phyloP scores from a whole-genome alignment of 805 yeast genomes.

The Candida anglica region DNA sequence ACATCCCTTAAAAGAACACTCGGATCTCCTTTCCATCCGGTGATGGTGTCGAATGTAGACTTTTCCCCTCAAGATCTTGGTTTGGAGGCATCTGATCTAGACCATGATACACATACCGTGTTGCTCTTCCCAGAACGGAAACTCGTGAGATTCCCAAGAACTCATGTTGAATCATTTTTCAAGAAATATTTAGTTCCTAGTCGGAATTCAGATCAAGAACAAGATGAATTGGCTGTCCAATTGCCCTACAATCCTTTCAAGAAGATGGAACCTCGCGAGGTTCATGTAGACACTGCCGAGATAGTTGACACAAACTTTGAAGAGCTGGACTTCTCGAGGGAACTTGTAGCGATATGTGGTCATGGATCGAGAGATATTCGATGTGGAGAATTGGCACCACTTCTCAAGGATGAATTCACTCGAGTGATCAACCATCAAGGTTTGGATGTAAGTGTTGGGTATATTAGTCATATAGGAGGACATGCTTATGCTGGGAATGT shows the following conservation, averaged over 20 bases:
- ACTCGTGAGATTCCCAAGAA: conserved; percentile 30
- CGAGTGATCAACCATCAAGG: conserved; percentile 32
- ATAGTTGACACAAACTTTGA: conserved; percentile 4
- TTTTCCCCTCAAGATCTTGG: conserved; percentile 7
- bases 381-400: conserved; percentile 67
- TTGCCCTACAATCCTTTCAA: conserved; percentile 21
- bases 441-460: conserved; percentile 41
- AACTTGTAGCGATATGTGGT: conserved; percentile 58
- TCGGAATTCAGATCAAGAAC: too few relatives aligned
- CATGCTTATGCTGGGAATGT: conserved; percentile 86
- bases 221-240: conserved; percentile 11
- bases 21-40: conserved; percentile 45
- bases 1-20: conserved; percentile 25
- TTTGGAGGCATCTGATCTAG: conserved; percentile 3
- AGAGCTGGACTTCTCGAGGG: conserved; percentile 12
- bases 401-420: conserved; percentile 48
- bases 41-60: conserved; percentile 43
- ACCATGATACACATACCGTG: conserved; percentile 22
- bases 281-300: background rate
- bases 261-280: conserved; percentile 3
- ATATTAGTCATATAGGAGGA: conserved; percentile 78
- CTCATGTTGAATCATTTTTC: conserved; percentile 33
- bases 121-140: conserved; percentile 54
- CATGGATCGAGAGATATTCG: conserved; percentile 60
- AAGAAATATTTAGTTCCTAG: conserved; percentile 38